phyloP scores from a whole-genome alignment of 768 basidiomycete species.

The Coprinopsis sp. region DNA sequence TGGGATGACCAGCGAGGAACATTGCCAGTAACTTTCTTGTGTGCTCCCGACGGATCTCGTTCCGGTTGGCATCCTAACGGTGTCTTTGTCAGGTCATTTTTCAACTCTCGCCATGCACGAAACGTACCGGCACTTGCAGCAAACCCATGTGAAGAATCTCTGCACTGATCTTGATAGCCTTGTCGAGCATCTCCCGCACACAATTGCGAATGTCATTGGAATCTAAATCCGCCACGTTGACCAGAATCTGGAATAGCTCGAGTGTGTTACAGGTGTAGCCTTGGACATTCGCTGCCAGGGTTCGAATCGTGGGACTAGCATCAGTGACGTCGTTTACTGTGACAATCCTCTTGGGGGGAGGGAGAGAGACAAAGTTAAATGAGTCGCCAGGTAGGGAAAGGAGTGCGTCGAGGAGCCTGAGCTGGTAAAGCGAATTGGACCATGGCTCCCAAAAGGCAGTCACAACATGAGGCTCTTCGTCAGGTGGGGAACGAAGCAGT shows the following conservation, averaged over 20 bases:
- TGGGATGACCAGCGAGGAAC: conserved; percentile 90
- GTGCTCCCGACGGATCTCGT: conserved; percentile 82
- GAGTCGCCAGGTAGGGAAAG: conserved; percentile 86
- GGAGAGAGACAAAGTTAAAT: conserved; percentile 87
- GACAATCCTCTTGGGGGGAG: conserved; percentile 76
- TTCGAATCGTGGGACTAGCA: conserved; percentile 88
- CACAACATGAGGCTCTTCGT: conserved; percentile 72
- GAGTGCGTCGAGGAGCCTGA: conserved; percentile 83
- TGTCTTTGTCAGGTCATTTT: too few relatives aligned
- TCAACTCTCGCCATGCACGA: too few relatives aligned
- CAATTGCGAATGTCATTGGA: conserved; percentile 64
- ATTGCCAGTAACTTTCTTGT: conserved; percentile 78
- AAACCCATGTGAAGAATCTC: conserved; percentile 93
- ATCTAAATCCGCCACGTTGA: conserved; percentile 73
- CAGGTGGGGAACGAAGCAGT: conserved; percentile 75
- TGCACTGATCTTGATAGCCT: conserved; percentile 88
- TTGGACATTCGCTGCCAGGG: conserved; percentile 85
- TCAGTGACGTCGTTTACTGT: conserved; percentile 83
- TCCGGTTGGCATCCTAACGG: conserved; percentile 81
- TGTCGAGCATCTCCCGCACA: conserved; percentile 89
- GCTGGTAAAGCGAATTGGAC: conserved; percentile 81
- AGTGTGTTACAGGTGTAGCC: conserved; percentile 93
- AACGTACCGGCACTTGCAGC: conserved; percentile 81
- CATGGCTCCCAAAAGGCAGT: conserved; percentile 83
- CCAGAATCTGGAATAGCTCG: conserved; percentile 83